phyloP scores from a whole-genome alignment of 306 rosid genomes.

The Fragaria iinumae region DNA sequence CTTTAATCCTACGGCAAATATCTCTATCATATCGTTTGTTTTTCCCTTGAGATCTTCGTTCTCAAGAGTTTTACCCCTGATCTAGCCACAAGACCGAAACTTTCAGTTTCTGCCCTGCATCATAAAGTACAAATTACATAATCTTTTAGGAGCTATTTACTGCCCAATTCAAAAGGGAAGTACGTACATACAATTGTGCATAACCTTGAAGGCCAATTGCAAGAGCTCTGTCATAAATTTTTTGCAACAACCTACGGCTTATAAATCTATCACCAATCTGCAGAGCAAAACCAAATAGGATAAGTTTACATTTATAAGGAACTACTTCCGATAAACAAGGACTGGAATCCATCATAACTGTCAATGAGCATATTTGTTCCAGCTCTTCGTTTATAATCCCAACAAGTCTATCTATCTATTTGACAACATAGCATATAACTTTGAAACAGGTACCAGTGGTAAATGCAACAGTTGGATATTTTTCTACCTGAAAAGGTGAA shows the following conservation, averaged over 20 bases:
- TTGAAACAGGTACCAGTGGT: not conserved
- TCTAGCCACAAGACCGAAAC: too few species aligned
- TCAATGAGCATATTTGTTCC: not conserved
- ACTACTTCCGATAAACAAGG: not conserved
- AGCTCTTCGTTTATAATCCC: not conserved
- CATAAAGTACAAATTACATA: not conserved
- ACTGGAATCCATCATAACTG: slow-evolving; percentile 7
- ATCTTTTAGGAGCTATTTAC: slow-evolving; percentile 12
- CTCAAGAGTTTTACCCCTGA: too few species aligned
- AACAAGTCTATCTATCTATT: not conserved
- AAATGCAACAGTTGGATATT: not conserved
- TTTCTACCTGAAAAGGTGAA: not conserved
- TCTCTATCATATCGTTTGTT: too few species aligned
- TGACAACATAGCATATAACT: not conserved
- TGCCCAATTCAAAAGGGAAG: slow-evolving; percentile 27
- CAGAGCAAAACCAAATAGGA: slow-evolving; percentile 26
- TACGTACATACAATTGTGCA: slow-evolving; percentile 70
- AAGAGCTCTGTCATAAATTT: slow-evolving; percentile 83
- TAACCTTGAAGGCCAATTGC: slow-evolving; percentile 83
- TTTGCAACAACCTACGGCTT: slow-evolving; percentile 74
- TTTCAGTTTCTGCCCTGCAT: too few species aligned
- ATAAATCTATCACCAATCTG: slow-evolving; percentile 96
- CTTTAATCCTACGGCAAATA: too few species aligned
- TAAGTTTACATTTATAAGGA: slow-evolving; percentile 17
- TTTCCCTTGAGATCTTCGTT: too few species aligned